Evolutionary conservation across 441 rosid genomes (phyloP), one percentile per base, ranked within the genome.

Genomic region (Erodium texanum): DNA sequence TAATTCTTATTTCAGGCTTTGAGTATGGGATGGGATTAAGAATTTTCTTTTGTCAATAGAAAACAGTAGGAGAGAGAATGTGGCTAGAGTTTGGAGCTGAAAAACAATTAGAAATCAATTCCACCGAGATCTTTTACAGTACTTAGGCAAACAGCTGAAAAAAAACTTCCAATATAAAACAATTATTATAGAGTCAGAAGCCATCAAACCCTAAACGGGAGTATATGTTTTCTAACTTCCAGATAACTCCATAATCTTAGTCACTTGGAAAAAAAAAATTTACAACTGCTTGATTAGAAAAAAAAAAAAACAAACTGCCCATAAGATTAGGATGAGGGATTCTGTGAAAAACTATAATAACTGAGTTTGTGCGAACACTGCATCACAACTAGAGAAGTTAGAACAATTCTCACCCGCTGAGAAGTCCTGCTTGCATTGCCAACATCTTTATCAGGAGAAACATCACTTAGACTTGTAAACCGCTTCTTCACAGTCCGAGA

Each of bases 401-500:
- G 65, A 58, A 23, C 36, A 61, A 66, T 18, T 72, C 92, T 79
- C 76, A 92, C 97, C 82, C 86, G 75, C 27, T 76, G 84, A 76
- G 84, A 86, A 71, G 59, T 78, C 80, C 76, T 89, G 70, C 72
- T 79, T 15, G 89, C 82, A 70, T 69, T 85, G 70, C 82, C 76
- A 11, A 70, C 76, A 66, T 82, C 85, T 65, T 79, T 83, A n/a
- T 76, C 89, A 1, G 92, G 94, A 5, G 90, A 84, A 24, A 81
- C 87, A 70, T 88, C 96, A 77, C 76, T 69, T 43, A 74, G 58
- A 74, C 69, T 77, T 62, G 79, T 73, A 76, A 83, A 85, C 56
- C 88, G 88, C 80, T 85, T 87, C 74, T 84, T 84, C 68, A 83
- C 85, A 80, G 87, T 92, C 76, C 82, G 90, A 32, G 83, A 79